phyloP scores from a whole-genome alignment of 306 rosid species.

The Cyclanthera cordifolia region DNA sequence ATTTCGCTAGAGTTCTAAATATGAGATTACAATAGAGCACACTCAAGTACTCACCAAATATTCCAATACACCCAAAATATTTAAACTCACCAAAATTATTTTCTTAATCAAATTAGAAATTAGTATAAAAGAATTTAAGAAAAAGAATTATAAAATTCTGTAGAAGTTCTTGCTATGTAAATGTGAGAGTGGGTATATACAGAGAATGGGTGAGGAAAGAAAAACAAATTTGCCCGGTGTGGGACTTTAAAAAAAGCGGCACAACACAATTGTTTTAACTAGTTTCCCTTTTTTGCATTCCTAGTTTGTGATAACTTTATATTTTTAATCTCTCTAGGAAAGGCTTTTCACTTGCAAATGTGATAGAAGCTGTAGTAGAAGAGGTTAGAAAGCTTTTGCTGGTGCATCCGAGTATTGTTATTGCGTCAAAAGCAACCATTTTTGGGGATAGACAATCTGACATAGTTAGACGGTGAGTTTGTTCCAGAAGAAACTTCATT shows the following conservation, averaged over 20 bases:
- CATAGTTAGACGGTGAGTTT: slow-evolving; percentile 49
- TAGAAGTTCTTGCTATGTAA: no score
- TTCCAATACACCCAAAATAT: no score
- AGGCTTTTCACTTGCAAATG: slow-evolving; percentile 52
- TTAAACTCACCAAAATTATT: no score
- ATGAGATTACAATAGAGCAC: no score
- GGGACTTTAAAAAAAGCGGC: neutral
- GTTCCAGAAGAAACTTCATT: neutral
- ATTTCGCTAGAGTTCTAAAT: no score
- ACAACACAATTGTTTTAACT: neutral
- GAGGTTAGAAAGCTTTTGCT: slow-evolving; percentile 58
- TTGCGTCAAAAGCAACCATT: slow-evolving; percentile 61
- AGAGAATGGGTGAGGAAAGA: no score
- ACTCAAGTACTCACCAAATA: no score
- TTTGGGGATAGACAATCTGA: slow-evolving; percentile 35
- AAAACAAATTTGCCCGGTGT: no score
- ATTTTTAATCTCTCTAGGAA: slow-evolving; percentile 29
- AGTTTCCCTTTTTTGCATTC: neutral
- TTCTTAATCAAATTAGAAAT: no score
- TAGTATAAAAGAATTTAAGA: no score
- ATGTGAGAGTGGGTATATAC: no score
- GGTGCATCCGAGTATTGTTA: slow-evolving; percentile 68
- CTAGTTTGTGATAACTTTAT: neutral
- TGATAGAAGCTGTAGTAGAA: slow-evolving; percentile 59
- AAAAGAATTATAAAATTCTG: no score